Base-by-base conservation (phyloP, 305 asterid species). In the Ilex paraguariensis region DNA sequence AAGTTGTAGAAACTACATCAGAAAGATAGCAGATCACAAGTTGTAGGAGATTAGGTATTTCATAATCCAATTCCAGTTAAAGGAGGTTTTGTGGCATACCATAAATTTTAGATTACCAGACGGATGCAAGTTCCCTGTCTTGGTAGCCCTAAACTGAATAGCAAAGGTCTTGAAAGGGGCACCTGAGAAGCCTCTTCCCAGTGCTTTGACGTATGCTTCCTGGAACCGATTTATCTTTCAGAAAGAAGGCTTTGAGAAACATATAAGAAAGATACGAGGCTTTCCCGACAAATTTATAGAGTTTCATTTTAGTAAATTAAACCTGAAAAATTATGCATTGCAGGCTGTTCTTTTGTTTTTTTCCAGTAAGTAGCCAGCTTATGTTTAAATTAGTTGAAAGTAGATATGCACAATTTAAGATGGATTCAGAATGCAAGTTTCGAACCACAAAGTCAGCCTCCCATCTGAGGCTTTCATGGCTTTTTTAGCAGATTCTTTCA, bases 181-280 rank as follows among this genome's bases (percentile, higher is more conserved):
- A 73, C 85, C 89, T 9, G 96, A 91, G 77, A 91, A 85, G 56
- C 98, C 98, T 56, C 75, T 76, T 39, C 98, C 98, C 60, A 88
- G 59, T 66, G 98, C 98, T 80, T 91, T 91, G 39, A 87, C 98
- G 73, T 88, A 91, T 59, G 98, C 95, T 85, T 91, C 98, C 98
- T 86, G 86, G 44, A 71, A 81, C 66, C 17, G 3, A n/a, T n/a
- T 52, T 5, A 6, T n/a, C 31, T 14, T 52, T 17, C n/a, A 7
- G n/a, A 7, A 52, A 3, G 15, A 46, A 46, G 52, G 52, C 52
- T 46, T 46, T 13, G 28, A 1, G 28, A 21, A 21, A 21, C 28
- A 21, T 0, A 21, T 21, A 21, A 21, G 28, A 21, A 21, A 21
- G 28, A 21, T 21, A 21, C 15, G 3, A 46, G 52, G 52, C 16